These are phyloP conservation scores for Ammopiptanthus mongolicus DNA, from an alignment of 306 rosid species.

Conservation along the genomic window DNA sequence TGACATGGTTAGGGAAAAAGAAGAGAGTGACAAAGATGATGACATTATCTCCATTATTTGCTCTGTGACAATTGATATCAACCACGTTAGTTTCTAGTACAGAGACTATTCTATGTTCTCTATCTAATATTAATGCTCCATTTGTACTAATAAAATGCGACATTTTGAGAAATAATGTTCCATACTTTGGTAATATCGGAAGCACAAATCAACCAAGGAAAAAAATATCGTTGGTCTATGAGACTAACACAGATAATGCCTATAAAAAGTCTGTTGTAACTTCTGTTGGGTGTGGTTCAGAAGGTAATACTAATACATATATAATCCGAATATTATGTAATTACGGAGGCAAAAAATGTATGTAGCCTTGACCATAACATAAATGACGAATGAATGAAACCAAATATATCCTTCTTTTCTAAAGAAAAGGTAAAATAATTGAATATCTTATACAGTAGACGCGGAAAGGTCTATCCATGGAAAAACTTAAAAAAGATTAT, in stretches of 20 bases:
- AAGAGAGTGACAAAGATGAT: background rate
- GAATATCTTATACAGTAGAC: background rate
- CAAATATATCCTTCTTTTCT: background rate
- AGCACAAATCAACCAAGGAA: background rate
- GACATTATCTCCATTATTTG: constrained; percentile 23
- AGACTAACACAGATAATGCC: background rate
- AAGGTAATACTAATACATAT: background rate
- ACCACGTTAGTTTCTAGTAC: background rate
- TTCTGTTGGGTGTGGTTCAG: background rate
- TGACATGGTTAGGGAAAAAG: background rate
- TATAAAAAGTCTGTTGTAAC: background rate
- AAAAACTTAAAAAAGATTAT: too few species aligned
- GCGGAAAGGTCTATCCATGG: too few species aligned
- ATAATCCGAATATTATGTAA: background rate
- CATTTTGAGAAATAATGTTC: constrained; percentile 19
- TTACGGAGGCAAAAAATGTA: background rate
- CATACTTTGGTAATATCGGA: background rate
- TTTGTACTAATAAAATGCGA: constrained; percentile 11
- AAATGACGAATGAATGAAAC: background rate
- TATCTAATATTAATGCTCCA: background rate
- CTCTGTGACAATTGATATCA: background rate
- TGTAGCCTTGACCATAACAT: background rate
- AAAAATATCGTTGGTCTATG: background rate
- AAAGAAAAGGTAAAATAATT: background rate
- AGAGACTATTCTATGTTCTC: constrained; percentile 1